Evolutionary conservation across 345 rosid species (phyloP).

Genomic region (Balakata baccata): DNA sequence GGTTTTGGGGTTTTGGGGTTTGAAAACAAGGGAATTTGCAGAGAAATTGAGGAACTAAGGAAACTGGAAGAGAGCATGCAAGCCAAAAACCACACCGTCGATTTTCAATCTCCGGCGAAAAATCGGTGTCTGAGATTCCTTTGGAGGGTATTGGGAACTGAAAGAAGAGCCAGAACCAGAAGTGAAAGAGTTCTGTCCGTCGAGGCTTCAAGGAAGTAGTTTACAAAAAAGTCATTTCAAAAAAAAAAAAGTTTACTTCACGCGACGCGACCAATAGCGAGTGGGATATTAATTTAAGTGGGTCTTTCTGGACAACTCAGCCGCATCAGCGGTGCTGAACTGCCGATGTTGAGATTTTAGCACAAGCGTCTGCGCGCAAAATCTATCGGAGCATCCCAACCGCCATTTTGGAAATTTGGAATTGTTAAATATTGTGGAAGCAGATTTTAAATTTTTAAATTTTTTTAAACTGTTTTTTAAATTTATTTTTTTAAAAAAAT

Average conservation of each 20-base stretch:
- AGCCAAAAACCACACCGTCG: not conserved
- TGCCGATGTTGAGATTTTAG: too few relatives aligned
- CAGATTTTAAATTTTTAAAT: too few relatives aligned
- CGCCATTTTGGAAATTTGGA: too few relatives aligned
- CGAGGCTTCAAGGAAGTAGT: not conserved
- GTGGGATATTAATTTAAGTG: not conserved
- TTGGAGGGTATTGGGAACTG: not conserved
- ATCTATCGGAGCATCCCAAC: too few relatives aligned
- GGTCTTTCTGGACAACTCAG: not conserved
- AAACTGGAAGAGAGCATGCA: conserved; percentile 34
- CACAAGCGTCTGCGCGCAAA: too few relatives aligned
- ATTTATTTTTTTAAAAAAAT: too few relatives aligned
- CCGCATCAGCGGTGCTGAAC: too few relatives aligned
- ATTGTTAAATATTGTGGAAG: too few relatives aligned
- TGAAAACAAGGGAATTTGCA: not conserved
- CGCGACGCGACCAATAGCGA: too few relatives aligned
- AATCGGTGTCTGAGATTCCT: not conserved
- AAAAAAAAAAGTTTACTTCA: not conserved
- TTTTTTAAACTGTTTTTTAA: too few relatives aligned
- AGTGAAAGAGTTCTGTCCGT: too few relatives aligned
- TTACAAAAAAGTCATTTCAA: too few relatives aligned
- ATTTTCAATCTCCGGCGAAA: not conserved
- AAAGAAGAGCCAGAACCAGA: not conserved
- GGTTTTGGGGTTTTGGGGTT: conserved; percentile 30
- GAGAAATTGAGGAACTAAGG: conserved; percentile 13